phyloP scores from a whole-genome alignment of 331 rosid genomes.

The Pyrus hybrid region DNA sequence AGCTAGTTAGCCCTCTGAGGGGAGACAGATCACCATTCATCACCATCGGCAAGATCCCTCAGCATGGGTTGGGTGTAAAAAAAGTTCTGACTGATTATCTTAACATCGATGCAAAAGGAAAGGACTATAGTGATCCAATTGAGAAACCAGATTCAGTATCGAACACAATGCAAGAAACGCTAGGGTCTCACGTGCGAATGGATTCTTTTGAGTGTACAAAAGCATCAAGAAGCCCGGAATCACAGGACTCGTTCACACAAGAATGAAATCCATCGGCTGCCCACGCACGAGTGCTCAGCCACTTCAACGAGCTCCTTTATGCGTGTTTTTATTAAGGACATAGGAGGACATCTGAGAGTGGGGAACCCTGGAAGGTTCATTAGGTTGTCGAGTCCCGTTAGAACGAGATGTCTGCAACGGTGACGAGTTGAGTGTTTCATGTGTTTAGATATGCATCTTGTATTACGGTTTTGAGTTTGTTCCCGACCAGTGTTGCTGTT shows the following conservation, averaged over 20 bases:
- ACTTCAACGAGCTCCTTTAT: background rate
- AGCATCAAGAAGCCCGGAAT: slow-evolving; percentile 19
- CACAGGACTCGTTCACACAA: slow-evolving; percentile 8
- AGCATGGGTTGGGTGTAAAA: slow-evolving; percentile 52
- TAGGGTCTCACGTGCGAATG: slow-evolving; percentile 25
- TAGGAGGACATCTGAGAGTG: background rate
- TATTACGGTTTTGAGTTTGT: slow-evolving; percentile 2
- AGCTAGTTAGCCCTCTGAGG: slow-evolving; percentile 32
- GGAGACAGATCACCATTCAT: slow-evolving; percentile 49
- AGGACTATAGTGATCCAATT: slow-evolving; percentile 13
- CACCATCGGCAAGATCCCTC: slow-evolving; percentile 32
- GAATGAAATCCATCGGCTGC: background rate
- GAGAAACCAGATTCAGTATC: slow-evolving; percentile 27
- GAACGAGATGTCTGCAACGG: slow-evolving; percentile 8
- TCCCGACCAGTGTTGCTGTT: slow-evolving; percentile 3
- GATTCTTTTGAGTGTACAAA: slow-evolving; percentile 27
- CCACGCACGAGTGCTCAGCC: background rate
- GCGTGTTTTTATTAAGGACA: background rate
- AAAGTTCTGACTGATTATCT: slow-evolving; percentile 79
- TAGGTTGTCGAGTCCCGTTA: background rate
- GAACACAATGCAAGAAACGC: slow-evolving; percentile 19
- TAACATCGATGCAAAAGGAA: slow-evolving; percentile 44
- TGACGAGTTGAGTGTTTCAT: slow-evolving; percentile 9
- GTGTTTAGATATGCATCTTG: slow-evolving; percentile 1
- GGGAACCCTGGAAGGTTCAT: background rate